Base-by-base conservation (phyloP, 1,139 yeast genomes). In the Zygoascus hellenicus region DNA sequence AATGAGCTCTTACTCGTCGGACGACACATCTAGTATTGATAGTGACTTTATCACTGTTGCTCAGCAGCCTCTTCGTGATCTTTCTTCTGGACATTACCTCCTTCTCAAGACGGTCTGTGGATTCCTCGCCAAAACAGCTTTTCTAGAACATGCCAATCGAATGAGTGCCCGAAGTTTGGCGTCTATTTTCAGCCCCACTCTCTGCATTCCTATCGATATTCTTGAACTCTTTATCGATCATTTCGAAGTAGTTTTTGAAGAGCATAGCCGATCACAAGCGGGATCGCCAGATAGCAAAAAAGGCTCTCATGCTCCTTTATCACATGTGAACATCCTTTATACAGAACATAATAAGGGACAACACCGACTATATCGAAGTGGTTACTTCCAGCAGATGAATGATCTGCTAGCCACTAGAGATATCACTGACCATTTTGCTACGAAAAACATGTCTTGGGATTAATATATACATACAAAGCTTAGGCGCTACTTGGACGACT, bases 101-200 rank as follows among this genome's bases (percentile, higher is more conserved):
- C 36, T 40, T 29, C 30, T 40, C 15, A 40, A 40, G 36, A n/a
- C 15, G 6, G 29, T 40, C 26, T 40, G 43, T 15, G 36, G 43
- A 9, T 40, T 40, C 26, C 32, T 40, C 29, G 15, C 30, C 14
- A 40, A 19, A n/a, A 36, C 30, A 16, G 43, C 43, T 15, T 30
- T 31, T 13, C 29, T 40, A 2, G 36, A 40, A 19, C 26, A 35
- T 11, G 30, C 40, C 31, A 65, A 65, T 51, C 55, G 59, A 30
- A 65, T 65, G 68, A 48, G 64, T 11, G 45, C 60, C 13, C 46
- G 59, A 10, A 62, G 60, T 44, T 49, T 65, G 43, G 57, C 65
- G 2, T 51, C 62, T 16, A 58, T 64, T 15, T 54, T 65, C 26
- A 61, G 66, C 33, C 67, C 67, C 2, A 59, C 68, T 2, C 48